Evolutionary conservation across 352 stramenopile genomes (phyloP), one percentile per base, ranked within the genome.

Genomic region (Globisporangium barbulae): DNA sequence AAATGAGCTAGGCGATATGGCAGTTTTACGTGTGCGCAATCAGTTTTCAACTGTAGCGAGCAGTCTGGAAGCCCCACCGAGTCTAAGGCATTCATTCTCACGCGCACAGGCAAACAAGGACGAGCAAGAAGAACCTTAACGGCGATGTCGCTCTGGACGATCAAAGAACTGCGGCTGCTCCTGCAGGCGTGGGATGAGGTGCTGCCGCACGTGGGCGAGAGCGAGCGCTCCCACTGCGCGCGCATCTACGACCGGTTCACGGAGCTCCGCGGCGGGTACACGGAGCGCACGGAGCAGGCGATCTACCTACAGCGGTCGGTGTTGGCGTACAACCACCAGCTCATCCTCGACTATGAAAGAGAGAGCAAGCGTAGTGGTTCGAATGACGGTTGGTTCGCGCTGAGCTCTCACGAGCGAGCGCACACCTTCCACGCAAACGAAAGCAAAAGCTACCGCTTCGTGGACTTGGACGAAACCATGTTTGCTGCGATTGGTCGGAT

Each of bases 161-260:
- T 9, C 1, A 21, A 33, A 17, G 53, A 60, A 13, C 10, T 60
- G 35, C 12, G 28, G 17, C 6, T 35, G 22, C 53, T 60, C 21
- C 5, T 63, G 30, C 57, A 37, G 3, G 57, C 57, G 30, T 63
- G 57, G 57, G 28, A 45, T 7, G 57, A 63, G 3, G n/a, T 55
- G 0, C 15, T 7, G 8, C 12, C 22, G 9, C 9, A 37, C 22
- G 17, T 9, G 12, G 22, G 25, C 22, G 54, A 61, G 17, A 42
- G n/a, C 1, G 31, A 63, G 15, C n/a, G 47, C 1, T 22, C 57
- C 5, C 57, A 55, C 44, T 63, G 57, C 30, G 21, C 10, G 31
- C 44, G 41, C 8, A 56, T 63, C 44, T 44, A 63, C 22, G n/a
- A 21, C 4, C 44, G n/a, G 2, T 63, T 63, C 31, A 22, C 25